Conservation (phyloP, 768 basidiomycete genomes). For the Clitopilus hobsonii region DNA sequence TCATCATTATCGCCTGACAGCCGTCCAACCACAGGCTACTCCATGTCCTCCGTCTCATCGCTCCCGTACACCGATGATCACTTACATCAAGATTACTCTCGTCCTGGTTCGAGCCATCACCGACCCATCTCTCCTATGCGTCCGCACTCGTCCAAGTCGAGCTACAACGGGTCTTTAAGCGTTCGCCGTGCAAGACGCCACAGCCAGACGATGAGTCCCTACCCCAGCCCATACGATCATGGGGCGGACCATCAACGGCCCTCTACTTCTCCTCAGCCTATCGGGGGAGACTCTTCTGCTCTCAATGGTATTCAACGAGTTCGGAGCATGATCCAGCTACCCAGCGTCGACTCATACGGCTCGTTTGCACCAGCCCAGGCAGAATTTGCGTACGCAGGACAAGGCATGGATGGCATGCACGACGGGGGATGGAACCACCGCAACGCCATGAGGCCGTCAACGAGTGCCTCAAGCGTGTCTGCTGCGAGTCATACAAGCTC, state of each 20-base stretch:
- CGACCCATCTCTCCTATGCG: slow-evolving; percentile 66
- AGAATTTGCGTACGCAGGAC: slow-evolving; percentile 75
- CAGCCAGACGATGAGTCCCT: slow-evolving; percentile 84
- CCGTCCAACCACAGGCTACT: slow-evolving; percentile 82
- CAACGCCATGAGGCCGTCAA: slow-evolving; percentile 60
- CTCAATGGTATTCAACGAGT: slow-evolving; percentile 58
- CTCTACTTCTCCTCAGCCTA: slow-evolving; percentile 66
- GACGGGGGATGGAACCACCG: slow-evolving; percentile 39
- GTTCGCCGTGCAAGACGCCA: slow-evolving; percentile 73
- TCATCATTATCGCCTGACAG: slow-evolving; percentile 82
- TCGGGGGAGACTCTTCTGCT: slow-evolving; percentile 41
- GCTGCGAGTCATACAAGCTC: slow-evolving; percentile 74
- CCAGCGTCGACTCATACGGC: slow-evolving; percentile 61
- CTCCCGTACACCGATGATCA: slow-evolving; percentile 62
- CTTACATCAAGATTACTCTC: slow-evolving; percentile 60
- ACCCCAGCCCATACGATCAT: slow-evolving; percentile 78
- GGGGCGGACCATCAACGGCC: slow-evolving; percentile 55
- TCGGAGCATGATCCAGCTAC: slow-evolving; percentile 80
- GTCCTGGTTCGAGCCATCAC: slow-evolving; percentile 72
- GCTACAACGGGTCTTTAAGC: slow-evolving; percentile 52
- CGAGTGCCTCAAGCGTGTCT: slow-evolving; percentile 71
- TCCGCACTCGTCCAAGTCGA: slow-evolving; percentile 57
- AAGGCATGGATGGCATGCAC: slow-evolving; percentile 25
- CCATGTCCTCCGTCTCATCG: slow-evolving; percentile 78
- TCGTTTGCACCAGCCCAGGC: slow-evolving; percentile 59